Percentiles rank a stretch among this genome's conserved stretches.
Evolutionary conservation across 306 rosid species (phyloP).

Genomic region (Glycine latifolia): DNA sequence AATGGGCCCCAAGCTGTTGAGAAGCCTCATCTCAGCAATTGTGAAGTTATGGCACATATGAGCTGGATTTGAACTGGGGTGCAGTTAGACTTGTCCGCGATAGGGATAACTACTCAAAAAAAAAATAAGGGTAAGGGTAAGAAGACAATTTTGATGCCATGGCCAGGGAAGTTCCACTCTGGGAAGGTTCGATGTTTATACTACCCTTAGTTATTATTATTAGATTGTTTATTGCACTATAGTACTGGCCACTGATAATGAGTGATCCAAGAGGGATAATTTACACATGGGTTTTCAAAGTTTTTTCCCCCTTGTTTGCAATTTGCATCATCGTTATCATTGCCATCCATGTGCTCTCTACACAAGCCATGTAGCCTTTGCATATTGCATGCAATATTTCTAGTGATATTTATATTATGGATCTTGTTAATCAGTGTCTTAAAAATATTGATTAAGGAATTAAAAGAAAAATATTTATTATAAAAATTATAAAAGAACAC

Average conservation of each 20-base stretch:
- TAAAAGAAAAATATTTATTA: too few relatives aligned
- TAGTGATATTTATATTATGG: background rate
- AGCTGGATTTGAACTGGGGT: conserved; percentile 54
- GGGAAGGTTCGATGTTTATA: conserved; percentile 40
- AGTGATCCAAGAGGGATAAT: conserved; percentile 48
- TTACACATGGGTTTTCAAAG: conserved; percentile 42
- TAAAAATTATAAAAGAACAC: too few relatives aligned
- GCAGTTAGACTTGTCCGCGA: conserved; percentile 16
- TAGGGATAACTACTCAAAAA: too few relatives aligned
- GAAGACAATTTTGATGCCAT: too few relatives aligned
- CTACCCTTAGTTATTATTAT: background rate
- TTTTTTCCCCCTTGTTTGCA: background rate
- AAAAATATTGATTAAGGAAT: too few relatives aligned
- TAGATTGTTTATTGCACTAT: conserved; percentile 31
- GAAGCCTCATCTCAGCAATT: conserved; percentile 9
- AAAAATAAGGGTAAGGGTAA: too few relatives aligned
- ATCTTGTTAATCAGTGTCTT: too few relatives aligned
- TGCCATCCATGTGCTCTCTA: background rate
- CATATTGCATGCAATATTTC: background rate
- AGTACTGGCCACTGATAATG: background rate
- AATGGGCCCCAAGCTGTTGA: conserved; percentile 18
- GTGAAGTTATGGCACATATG: conserved; percentile 38
- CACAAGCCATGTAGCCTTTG: too few relatives aligned
- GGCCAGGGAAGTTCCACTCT: conserved; percentile 13
- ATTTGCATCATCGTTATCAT: background rate